These are phyloP conservation scores for Ceratobasidium sp. DNA, from an alignment of 1,284 basidiomycete species.

Conservation along the genomic window DNA sequence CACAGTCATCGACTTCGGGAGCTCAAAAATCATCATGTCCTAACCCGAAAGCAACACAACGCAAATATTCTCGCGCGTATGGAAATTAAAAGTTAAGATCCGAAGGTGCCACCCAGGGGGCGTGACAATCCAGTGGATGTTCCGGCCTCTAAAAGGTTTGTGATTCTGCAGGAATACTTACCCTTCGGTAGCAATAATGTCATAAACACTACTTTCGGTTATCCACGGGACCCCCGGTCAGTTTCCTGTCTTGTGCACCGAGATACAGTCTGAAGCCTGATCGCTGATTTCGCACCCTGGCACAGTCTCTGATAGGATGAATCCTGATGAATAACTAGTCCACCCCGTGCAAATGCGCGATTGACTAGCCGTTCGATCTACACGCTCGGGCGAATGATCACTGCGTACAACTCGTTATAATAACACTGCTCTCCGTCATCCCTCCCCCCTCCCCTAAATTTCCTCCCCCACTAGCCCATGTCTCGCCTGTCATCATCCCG, in stretches of 20 bases:
- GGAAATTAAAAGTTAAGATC: background rate
- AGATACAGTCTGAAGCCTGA: slow-evolving; percentile 2
- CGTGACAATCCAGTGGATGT: background rate
- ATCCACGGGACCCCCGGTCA: background rate
- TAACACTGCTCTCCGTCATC: background rate
- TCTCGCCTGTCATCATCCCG: slow-evolving; percentile 5
- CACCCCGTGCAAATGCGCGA: background rate
- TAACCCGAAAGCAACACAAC: background rate
- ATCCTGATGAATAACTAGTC: background rate
- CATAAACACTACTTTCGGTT: background rate
- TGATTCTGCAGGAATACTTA: background rate
- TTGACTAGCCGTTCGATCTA: background rate
- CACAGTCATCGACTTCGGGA: background rate
- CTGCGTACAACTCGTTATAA: background rate
- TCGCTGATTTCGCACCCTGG: background rate
- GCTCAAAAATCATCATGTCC: background rate
- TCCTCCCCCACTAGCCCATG: background rate
- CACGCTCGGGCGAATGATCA: no score
- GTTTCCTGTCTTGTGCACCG: background rate
- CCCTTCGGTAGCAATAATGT: background rate
- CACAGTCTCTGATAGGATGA: background rate
- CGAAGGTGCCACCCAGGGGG: background rate
- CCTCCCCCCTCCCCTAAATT: background rate
- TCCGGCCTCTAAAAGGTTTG: background rate
- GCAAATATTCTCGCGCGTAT: background rate